Evolutionary conservation across 805 yeast species (phyloP).

Genomic region (Yarrowia sp.): DNA sequence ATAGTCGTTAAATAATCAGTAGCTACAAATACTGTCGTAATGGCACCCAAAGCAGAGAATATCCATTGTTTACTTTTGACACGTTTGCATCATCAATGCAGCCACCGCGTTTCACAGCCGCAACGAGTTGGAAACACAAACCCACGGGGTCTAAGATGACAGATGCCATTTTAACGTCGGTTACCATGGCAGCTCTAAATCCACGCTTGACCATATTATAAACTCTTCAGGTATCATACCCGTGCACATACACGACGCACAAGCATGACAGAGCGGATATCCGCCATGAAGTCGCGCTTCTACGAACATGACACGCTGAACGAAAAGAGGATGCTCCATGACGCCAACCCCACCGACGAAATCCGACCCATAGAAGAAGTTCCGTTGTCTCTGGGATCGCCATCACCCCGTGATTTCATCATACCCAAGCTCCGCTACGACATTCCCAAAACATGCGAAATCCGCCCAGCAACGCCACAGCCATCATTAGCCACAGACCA

Average conservation of each 20-base stretch:
- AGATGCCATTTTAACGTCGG: not conserved
- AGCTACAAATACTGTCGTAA: too few species aligned
- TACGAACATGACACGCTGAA: not conserved
- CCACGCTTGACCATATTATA: not conserved
- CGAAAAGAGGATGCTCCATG: not conserved
- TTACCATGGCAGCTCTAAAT: not conserved
- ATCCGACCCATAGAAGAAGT: not conserved
- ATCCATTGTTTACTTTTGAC: too few species aligned
- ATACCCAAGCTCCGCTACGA: not conserved
- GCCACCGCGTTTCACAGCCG: too few species aligned
- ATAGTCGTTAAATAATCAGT: too few species aligned
- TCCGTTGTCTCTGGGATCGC: not conserved
- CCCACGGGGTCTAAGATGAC: too few species aligned
- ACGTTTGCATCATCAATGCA: too few species aligned
- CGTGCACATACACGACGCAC: not conserved
- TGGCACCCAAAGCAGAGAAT: too few species aligned
- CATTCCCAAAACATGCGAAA: not conserved
- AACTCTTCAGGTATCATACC: not conserved
- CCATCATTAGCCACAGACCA: not conserved
- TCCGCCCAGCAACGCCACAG: not conserved
- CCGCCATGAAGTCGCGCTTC: not conserved
- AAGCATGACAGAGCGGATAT: not conserved
- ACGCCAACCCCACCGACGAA: not conserved
- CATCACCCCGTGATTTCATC: not conserved
- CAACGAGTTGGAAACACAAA: too few species aligned